Base-by-base conservation (phyloP, 495 filamentous ascomycete species). In the Podospora fimiseda region DNA sequence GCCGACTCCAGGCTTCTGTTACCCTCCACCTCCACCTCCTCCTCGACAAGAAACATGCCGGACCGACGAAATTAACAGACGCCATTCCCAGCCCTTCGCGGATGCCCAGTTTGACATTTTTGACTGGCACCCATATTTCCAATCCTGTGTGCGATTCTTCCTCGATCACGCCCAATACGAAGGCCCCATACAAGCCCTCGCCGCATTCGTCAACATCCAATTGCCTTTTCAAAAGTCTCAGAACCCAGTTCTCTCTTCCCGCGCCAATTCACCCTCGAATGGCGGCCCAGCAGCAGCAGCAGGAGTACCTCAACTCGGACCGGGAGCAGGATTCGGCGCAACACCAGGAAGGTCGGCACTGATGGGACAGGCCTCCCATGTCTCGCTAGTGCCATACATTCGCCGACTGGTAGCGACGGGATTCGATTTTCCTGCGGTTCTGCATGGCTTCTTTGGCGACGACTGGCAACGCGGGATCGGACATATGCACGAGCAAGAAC, bases 371-470 rank as follows among this genome's bases (percentile, higher is more conserved):
- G 53, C 44, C 1, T 47, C 66, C n/a, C 80, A 79, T 48, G 74
- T 91, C 46, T 90, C 89, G 1, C 74, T 97, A 37, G 78, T 91
- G 13, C 90, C 93, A 0, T 98, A 95, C 70, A 80, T 97, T 48
- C 86, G 91, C 37, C 88, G 93, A 14, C 76, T 97, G 1, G 85
- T 97, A 33, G 89, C 89, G 4, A 96, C 92, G 1, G 93, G 90
- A 8, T 90, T 91, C 71, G 93, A 96, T 65, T 80, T 82, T 42
- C 87, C 87, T 0, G 85, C 83, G 1, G 81, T 97, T 3, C 71
- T 98, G 53, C 89, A 95, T 61, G 89, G 90, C 27, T 95, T 95
- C 73, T 98, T 98, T 62, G 93, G 93, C 6, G 88, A 96, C 56
- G 87, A 95, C 60, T 98, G 90, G 88, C 66, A 72, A 14, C 64